These are phyloP conservation scores for Triglochin maritima DNA, from an alignment of 106 monocot genomes.

Conservation along the genomic window DNA sequence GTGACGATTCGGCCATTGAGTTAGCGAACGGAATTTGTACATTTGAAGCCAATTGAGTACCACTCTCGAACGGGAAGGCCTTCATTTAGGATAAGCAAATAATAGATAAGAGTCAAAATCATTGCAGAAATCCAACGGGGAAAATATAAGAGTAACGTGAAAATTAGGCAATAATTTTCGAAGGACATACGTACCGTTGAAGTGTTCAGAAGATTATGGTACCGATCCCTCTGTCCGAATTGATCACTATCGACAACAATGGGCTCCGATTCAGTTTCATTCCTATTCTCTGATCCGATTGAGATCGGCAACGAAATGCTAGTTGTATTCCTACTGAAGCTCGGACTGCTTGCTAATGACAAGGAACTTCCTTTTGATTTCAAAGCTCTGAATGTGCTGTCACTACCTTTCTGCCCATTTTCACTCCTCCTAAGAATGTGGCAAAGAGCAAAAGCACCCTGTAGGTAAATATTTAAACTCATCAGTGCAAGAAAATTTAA, in stretches of 20 bases:
- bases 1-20: background rate
- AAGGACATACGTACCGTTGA: conserved; percentile 8
- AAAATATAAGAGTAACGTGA: background rate
- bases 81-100: background rate
- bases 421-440: conserved; percentile 28
- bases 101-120: no score
- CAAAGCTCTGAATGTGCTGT: conserved; percentile 1
- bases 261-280: background rate
- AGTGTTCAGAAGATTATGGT: conserved; percentile 1
- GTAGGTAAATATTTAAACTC: background rate
- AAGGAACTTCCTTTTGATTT: conserved; percentile 2
- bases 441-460: conserved; percentile 30
- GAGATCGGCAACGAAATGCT: conserved; percentile 5
- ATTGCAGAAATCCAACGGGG: no score
- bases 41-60: background rate
- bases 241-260: conserved; percentile 5
- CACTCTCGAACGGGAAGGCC: background rate
- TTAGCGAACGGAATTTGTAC: background rate
- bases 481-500: background rate
- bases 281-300: conserved; percentile 5
- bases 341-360: background rate
- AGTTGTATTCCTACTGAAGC: conserved; percentile 4
- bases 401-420: conserved; percentile 18
- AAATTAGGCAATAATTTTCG: background rate
- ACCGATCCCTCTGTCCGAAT: background rate